Conservation (phyloP, 2,329 filamentous ascomycete genomes). For the Berkeleyomyces rouxiae region DNA sequence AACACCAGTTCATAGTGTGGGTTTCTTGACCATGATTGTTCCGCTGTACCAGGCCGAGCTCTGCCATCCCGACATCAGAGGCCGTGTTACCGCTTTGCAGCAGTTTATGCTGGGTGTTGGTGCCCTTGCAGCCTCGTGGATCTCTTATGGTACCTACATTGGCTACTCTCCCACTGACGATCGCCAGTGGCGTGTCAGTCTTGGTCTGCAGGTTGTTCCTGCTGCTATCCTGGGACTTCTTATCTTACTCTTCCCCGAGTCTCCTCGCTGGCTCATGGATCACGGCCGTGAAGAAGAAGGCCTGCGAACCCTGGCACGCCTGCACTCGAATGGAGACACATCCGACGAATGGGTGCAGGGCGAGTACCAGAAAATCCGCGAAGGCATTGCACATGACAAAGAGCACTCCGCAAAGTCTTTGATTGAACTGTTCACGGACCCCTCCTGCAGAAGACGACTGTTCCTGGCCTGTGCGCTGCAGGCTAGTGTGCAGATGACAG, state of each 20-base stretch:
- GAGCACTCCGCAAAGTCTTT: constrained; percentile 56
- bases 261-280: constrained; percentile 58
- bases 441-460: constrained; percentile 51
- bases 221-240: constrained; percentile 46
- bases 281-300: constrained; percentile 49
- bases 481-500: constrained; percentile 60
- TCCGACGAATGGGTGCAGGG: constrained; percentile 53
- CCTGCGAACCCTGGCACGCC: constrained; percentile 46
- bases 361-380: constrained; percentile 56
- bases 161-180: constrained; percentile 19
- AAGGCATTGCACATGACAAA: constrained; percentile 46
- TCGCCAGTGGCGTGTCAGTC: constrained; percentile 24
- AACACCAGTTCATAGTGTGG: constrained; percentile 24
- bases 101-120: constrained; percentile 75
- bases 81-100: constrained; percentile 56
- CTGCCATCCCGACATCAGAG: constrained; percentile 61
- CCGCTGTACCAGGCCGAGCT: constrained; percentile 65
- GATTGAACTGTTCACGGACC: constrained; percentile 44
- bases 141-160: constrained; percentile 41
- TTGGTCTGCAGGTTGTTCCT: constrained; percentile 57
- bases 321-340: constrained; percentile 52
- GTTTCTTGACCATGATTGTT: constrained; percentile 25
- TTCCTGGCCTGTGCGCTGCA: constrained; percentile 55
- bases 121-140: constrained; percentile 54
- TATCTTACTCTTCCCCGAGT: constrained; percentile 56